Conservation (phyloP, 305 asterid species). For the Fraxinus sp. region DNA sequence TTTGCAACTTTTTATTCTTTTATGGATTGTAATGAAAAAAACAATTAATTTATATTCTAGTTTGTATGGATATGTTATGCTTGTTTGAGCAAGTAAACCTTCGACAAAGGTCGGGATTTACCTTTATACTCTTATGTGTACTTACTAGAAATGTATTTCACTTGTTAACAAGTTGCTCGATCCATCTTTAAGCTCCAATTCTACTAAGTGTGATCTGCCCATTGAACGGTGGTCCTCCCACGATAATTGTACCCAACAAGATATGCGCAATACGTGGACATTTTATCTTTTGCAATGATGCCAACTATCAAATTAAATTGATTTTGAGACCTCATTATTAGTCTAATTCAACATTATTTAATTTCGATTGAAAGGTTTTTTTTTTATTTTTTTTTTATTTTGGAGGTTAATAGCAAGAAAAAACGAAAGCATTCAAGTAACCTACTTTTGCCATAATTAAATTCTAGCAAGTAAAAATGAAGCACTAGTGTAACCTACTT, state of each 20-base stretch:
- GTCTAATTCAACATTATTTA: background rate
- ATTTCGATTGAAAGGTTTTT: background rate
- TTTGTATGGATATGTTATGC: background rate
- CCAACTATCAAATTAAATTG: background rate
- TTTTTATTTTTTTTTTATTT: too few species aligned
- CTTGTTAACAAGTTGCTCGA: background rate
- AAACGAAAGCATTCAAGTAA: background rate
- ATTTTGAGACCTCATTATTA: background rate
- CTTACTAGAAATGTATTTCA: background rate
- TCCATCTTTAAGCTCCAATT: background rate
- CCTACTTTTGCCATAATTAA: background rate
- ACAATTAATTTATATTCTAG: background rate
- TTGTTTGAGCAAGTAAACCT: background rate
- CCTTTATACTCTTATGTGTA: background rate
- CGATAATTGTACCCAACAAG: background rate
- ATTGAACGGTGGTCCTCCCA: background rate
- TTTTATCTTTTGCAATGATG: background rate
- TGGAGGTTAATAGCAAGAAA: background rate
- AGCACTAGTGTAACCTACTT: background rate
- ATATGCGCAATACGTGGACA: background rate
- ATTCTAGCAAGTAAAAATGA: background rate
- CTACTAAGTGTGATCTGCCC: background rate
- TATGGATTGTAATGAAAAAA: background rate
- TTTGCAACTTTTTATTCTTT: background rate
- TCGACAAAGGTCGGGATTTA: background rate